phyloP scores from a whole-genome alignment of 78 protist species.

The Isochrysis galbana region DNA sequence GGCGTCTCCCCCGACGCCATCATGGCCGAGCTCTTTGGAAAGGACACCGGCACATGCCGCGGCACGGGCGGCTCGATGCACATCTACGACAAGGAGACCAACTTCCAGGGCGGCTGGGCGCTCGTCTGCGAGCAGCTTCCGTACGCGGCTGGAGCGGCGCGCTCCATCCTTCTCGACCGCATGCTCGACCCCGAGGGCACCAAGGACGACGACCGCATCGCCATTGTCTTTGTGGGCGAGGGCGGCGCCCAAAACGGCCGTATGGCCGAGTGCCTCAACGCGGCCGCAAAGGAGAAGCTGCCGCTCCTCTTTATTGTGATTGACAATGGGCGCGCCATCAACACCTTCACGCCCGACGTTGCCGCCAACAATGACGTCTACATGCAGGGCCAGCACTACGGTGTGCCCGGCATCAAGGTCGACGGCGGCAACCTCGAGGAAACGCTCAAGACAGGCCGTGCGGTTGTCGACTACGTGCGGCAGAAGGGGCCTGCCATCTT shows the following conservation, averaged over 20 bases:
- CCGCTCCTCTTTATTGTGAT: slow-evolving; percentile 37
- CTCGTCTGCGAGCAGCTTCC: slow-evolving; percentile 54
- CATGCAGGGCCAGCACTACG: slow-evolving; percentile 45
- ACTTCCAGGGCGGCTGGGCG: slow-evolving; percentile 58
- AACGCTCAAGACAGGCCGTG: slow-evolving; percentile 10
- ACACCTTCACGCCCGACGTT: slow-evolving; percentile 47
- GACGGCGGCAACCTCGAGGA: slow-evolving; percentile 1
- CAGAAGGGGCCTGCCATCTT: slow-evolving; percentile 25
- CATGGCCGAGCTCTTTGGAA: slow-evolving; percentile 44
- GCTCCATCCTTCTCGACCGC: slow-evolving; percentile 45
- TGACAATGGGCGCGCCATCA: slow-evolving; percentile 52
- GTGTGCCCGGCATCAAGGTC: slow-evolving; percentile 41
- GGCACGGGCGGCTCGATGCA: slow-evolving; percentile 53
- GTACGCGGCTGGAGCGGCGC: slow-evolving; percentile 42
- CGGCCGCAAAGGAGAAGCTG: slow-evolving; percentile 46
- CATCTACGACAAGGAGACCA: slow-evolving; percentile 46
- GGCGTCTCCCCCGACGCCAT: slow-evolving; percentile 34
- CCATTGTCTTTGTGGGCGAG: slow-evolving; percentile 42
- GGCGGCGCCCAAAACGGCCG: slow-evolving; percentile 50
- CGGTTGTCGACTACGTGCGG: slow-evolving; percentile 41
- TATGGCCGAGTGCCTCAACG: slow-evolving; percentile 46
- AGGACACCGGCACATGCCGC: slow-evolving; percentile 45
- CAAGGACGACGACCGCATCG: slow-evolving; percentile 37
- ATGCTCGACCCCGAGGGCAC: neutral
- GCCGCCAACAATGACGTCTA: slow-evolving; percentile 30